Conservation (phyloP, 305 asterid species). For the Salvia sclarea region DNA sequence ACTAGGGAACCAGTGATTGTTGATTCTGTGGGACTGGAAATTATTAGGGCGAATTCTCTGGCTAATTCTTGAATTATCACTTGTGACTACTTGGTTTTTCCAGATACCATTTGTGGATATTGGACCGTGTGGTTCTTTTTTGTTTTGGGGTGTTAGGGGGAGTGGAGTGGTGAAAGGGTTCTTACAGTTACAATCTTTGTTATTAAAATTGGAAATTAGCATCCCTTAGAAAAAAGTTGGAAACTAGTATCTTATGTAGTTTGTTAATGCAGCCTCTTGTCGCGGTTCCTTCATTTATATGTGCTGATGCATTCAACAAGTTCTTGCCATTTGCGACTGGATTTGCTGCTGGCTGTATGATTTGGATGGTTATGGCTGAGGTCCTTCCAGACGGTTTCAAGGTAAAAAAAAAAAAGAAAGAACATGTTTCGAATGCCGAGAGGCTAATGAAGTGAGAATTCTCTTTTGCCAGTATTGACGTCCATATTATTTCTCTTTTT, state of each 20-base stretch:
- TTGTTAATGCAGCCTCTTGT: conserved; percentile 83
- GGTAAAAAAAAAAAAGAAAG: conserved; percentile 39
- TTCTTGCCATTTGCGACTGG: conserved; percentile 97
- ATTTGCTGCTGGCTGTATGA: conserved; percentile 99
- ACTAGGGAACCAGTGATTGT: not conserved
- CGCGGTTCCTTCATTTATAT: conserved; percentile 95
- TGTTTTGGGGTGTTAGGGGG: not conserved
- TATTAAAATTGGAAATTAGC: conserved; percentile 24
- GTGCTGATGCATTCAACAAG: conserved; percentile 94
- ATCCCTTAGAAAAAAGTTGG: no score
- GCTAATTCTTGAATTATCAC: not conserved
- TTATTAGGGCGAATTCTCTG: not conserved
- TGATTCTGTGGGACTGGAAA: not conserved
- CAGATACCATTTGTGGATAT: not conserved
- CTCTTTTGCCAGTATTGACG: not conserved
- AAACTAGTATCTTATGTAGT: conserved; percentile 29
- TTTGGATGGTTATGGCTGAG: conserved; percentile 98
- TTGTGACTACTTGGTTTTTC: not conserved
- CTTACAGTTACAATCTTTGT: conserved; percentile 6
- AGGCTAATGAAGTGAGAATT: not conserved
- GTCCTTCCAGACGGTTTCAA: conserved; percentile 95
- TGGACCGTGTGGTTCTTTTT: not conserved
- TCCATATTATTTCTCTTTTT: not conserved
- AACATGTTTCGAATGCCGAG: not conserved
- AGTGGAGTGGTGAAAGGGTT: not conserved